These are phyloP conservation scores for Termitomyces sp. DNA, from an alignment of 768 basidiomycete species.

Conservation along the genomic window DNA sequence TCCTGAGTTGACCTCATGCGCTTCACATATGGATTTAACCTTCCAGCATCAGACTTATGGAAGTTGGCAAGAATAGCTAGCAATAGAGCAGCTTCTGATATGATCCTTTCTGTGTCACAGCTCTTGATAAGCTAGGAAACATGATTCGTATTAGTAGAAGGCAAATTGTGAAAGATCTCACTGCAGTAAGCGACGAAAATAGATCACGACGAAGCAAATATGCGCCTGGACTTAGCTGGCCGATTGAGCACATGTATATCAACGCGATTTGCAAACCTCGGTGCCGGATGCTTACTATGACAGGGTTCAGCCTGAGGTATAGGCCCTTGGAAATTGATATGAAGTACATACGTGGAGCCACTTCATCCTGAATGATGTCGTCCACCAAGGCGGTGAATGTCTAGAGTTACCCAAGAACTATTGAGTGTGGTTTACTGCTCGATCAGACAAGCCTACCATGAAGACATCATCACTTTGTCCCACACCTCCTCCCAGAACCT, in stretches of 20 bases:
- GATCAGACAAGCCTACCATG: slow-evolving; percentile 28
- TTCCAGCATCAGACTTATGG: slow-evolving; percentile 68
- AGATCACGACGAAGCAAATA: slow-evolving; percentile 63
- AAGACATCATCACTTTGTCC: slow-evolving; percentile 54
- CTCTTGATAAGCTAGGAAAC: slow-evolving; percentile 46
- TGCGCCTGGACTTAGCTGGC: slow-evolving; percentile 64
- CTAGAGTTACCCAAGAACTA: slow-evolving; percentile 23
- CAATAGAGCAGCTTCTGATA: slow-evolving; percentile 56
- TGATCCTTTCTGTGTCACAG: slow-evolving; percentile 47
- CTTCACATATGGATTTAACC: slow-evolving; percentile 61
- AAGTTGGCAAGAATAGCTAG: slow-evolving; percentile 65
- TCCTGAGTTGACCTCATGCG: slow-evolving; percentile 44
- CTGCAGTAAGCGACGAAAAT: slow-evolving; percentile 48
- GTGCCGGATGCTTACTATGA: slow-evolving; percentile 44
- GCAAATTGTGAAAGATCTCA: slow-evolving; percentile 19
- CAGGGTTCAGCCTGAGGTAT: not conserved
- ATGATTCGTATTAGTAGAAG: not conserved
- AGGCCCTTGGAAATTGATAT: not conserved
- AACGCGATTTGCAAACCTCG: slow-evolving; percentile 52
- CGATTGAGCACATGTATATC: slow-evolving; percentile 53
- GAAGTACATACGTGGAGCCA: slow-evolving; percentile 36
- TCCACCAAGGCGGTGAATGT: slow-evolving; percentile 44
- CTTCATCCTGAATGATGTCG: slow-evolving; percentile 38
- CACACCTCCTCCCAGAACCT: slow-evolving; percentile 58
- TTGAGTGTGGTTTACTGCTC: not conserved